Base-by-base conservation (phyloP, 345 rosid species). In the Corymbia maculata region DNA sequence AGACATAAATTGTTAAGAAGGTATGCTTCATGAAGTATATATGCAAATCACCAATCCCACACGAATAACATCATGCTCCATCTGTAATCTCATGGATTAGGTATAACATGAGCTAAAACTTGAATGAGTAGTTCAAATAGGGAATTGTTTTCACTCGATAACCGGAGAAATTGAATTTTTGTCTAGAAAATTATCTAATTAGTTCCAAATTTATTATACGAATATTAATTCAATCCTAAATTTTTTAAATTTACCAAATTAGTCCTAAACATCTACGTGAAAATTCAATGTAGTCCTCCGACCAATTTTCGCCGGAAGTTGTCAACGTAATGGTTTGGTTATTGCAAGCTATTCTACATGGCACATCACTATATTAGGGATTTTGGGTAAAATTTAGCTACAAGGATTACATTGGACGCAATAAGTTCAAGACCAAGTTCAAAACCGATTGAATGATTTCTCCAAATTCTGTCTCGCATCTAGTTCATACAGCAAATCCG, bases 271-370 rank as follows among this genome's bases (percentile, higher is more conserved):
- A 2, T 70, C 4, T 16, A 0, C 2, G 0, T 5, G 6, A 70
- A 70, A 17, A 32, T 64, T 0, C 9, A 64, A 64, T 64, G 13
- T 64, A 64, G 6, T 28, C 2, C 0, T 13, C 14, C 2, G 1
- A 2, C 3, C 0, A 13, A 64, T n/a, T 64, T 64, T 64, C 7
- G 8, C 0, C 0, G 0, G 16, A 61, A 64, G n/a, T 64, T 1
- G 0, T n/a, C 7, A 2, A n/a, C 2, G 0, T 64, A 2, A n/a
- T 0, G 4, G 2, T n/a, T 0, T 7, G 13, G 0, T n/a, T 0
- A 14, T 64, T 13, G 1, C 1, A 4, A 13, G 5, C 32, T 4
- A 13, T 61, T 3, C 0, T 7, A 0, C 0, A 2, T 7, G 19
- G 1, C 5, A 64, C 1, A 0, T 0, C 10, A 0, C 2, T 15